Evolutionary conservation across 78 protist genomes (phyloP).

Genomic region (Protostelium mycophagum): DNA sequence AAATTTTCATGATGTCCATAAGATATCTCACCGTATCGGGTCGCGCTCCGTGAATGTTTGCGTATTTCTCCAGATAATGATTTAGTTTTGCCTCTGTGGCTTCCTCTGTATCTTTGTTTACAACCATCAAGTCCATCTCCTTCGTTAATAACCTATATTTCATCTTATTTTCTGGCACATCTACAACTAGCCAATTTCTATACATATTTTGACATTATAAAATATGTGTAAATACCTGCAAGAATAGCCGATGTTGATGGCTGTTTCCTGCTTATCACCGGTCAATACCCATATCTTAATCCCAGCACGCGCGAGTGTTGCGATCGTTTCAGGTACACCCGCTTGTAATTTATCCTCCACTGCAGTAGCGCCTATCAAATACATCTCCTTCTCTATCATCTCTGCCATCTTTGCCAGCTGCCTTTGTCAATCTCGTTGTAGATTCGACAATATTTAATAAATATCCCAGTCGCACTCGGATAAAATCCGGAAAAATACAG

Average conservation of each 20-base stretch:
- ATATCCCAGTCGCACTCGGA: too few relatives aligned
- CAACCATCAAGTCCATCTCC: slow-evolving; percentile 53
- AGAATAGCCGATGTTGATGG: slow-evolving; percentile 92
- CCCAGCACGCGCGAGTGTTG: slow-evolving; percentile 41
- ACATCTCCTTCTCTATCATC: slow-evolving; percentile 47
- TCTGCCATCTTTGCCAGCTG: slow-evolving; percentile 73
- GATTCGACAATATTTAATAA: too few relatives aligned
- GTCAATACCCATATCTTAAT: slow-evolving; percentile 80
- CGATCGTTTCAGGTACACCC: slow-evolving; percentile 78
- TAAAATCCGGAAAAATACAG: not conserved
- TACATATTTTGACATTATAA: not conserved
- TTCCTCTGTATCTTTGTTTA: slow-evolving; percentile 46
- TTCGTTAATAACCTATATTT: slow-evolving; percentile 1
- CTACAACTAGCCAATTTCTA: not conserved
- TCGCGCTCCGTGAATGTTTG: not conserved
- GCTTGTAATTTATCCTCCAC: slow-evolving; percentile 79
- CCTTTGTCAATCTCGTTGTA: too few relatives aligned
- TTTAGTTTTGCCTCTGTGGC: slow-evolving; percentile 17
- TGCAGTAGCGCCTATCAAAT: slow-evolving; percentile 75
- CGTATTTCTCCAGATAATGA: slow-evolving; percentile 10
- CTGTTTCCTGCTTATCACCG: slow-evolving; percentile 98
- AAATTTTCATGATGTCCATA: too few relatives aligned
- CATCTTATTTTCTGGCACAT: not conserved
- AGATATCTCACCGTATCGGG: too few relatives aligned
- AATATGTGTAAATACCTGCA: slow-evolving; percentile 30